Conservation (phyloP, 176 grass and related monocot species). For the Aegilops speltoides region DNA sequence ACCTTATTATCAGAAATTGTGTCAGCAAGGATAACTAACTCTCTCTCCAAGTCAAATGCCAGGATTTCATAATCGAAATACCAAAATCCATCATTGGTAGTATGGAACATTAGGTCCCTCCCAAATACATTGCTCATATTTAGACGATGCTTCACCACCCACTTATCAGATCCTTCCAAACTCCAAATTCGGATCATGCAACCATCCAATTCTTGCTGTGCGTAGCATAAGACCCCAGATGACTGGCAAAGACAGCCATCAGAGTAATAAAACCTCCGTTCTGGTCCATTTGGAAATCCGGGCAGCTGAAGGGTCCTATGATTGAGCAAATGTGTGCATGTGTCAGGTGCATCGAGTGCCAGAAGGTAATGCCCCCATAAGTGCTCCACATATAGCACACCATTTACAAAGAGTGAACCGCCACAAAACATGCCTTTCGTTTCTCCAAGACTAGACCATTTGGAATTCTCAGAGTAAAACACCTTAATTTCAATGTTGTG, state of each 20-base stretch:
- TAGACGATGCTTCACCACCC: constrained; percentile 25
- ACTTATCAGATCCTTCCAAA: constrained; percentile 14
- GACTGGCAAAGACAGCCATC: constrained; percentile 1
- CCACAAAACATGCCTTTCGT: too few species aligned
- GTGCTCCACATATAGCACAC: background rate
- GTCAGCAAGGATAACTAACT: background rate
- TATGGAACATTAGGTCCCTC: background rate
- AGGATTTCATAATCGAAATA: constrained; percentile 19
- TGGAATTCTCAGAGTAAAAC: background rate
- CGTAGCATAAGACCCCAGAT: constrained; percentile 13
- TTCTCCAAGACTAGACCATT: background rate
- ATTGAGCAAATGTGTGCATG: background rate
- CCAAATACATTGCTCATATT: constrained; percentile 12
- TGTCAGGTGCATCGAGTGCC: background rate
- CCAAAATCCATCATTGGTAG: background rate
- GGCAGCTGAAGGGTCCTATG: background rate
- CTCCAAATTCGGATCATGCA: constrained; percentile 10
- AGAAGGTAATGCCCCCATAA: background rate
- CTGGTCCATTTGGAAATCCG: background rate
- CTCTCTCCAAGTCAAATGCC: constrained; percentile 19
- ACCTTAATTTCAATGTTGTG: background rate
- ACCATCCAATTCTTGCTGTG: background rate
- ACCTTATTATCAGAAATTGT: background rate
- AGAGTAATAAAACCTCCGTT: background rate
- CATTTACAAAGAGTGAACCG: background rate